A percentile compares a stretch with the other conserved stretches of the same genome.
phyloP scores from a whole-genome alignment of 495 filamentous ascomycete species.

The Penicillium daleae region DNA sequence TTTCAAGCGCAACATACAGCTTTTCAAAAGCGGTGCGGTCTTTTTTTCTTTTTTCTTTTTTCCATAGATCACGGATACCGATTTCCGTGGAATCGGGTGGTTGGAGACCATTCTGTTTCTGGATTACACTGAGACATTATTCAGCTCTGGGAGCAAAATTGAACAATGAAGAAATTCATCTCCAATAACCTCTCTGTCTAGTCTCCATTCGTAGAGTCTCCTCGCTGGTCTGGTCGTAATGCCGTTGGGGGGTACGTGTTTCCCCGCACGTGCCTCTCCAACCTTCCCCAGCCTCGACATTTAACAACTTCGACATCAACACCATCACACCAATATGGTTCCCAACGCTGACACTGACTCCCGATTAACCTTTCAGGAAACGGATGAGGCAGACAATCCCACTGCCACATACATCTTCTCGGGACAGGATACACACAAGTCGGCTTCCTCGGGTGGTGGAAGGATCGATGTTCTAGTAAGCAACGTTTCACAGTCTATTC shows the following conservation, averaged over 20 bases:
- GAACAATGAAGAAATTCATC: constrained; percentile 8
- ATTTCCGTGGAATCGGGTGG: neutral
- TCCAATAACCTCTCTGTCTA: neutral
- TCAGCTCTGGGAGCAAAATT: constrained; percentile 32
- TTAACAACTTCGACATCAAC: neutral
- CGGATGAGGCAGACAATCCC: constrained; percentile 42
- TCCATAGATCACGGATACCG: constrained; percentile 32
- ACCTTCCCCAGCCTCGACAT: constrained; percentile 1
- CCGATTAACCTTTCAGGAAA: constrained; percentile 40
- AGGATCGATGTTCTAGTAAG: constrained; percentile 45
- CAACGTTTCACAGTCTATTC: constrained; percentile 6
- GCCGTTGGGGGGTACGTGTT: neutral
- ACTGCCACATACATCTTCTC: constrained; percentile 46
- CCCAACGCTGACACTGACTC: constrained; percentile 5
- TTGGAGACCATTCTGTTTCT: constrained; percentile 16
- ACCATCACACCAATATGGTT: constrained; percentile 25
- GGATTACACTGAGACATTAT: constrained; percentile 26
- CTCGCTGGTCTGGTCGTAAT: neutral
- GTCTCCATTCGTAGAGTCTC: neutral
- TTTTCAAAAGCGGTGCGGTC: constrained; percentile 25
- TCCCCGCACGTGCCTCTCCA: constrained; percentile 18
- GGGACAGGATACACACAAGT: constrained; percentile 13
- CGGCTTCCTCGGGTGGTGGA: constrained; percentile 12
- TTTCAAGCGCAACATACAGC: constrained; percentile 33
- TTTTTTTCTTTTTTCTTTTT: constrained; percentile 28